Conservation (phyloP, 805 yeast genomes). For the Metschnikowia lochheadii region DNA sequence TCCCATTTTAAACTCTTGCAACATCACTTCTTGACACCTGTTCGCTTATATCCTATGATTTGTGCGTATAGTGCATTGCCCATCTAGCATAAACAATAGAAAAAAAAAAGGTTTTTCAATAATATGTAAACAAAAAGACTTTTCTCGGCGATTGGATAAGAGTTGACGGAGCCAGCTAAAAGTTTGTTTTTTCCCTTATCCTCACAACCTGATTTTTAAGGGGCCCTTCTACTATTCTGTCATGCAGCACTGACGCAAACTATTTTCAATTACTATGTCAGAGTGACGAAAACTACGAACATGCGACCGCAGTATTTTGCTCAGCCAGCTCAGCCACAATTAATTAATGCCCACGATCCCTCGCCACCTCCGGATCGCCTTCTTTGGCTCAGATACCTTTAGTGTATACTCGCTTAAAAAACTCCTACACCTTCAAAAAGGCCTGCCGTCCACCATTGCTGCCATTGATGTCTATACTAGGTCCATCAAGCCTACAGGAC, state of each 20-base stretch:
- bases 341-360: not conserved
- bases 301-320: not conserved
- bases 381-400: slow-evolving; percentile 76
- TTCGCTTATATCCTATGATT: not conserved
- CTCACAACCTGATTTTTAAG: not conserved
- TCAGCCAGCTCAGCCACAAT: not conserved
- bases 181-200: not conserved
- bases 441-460: slow-evolving; percentile 21
- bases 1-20: not conserved
- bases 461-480: slow-evolving; percentile 60
- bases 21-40: not conserved
- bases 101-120: not conserved
- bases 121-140: no score
- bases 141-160: no score
- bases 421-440: slow-evolving; percentile 22
- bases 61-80: not conserved
- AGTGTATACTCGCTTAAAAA: slow-evolving; percentile 51
- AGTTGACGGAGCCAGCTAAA: no score
- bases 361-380: slow-evolving; percentile 41
- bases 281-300: not conserved
- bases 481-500: slow-evolving; percentile 59
- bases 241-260: not conserved
- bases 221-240: not conserved
- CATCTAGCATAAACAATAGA: not conserved
- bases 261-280: not conserved